Conservation (phyloP, 495 filamentous ascomycete genomes). For the Tuber borchii region DNA sequence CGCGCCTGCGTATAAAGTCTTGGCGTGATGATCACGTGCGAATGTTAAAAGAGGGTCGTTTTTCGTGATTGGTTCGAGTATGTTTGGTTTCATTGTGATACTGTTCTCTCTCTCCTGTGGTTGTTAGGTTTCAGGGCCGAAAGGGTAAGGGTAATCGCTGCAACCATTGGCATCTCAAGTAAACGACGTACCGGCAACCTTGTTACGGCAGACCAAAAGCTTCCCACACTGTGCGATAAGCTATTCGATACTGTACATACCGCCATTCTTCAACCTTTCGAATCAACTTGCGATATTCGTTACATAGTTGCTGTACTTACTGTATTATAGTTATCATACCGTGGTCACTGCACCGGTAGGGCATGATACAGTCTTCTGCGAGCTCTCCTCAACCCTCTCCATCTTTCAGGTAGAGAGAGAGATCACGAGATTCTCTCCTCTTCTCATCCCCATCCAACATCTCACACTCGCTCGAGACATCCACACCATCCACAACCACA, state of each 20-base stretch:
- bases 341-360: not conserved
- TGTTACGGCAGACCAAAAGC: not conserved
- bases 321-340: not conserved
- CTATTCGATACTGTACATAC: not conserved
- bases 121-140: not conserved
- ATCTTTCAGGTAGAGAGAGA: not conserved
- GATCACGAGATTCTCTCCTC: conserved; percentile 3
- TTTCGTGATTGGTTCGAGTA: not conserved
- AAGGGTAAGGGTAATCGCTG: not conserved
- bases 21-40: not conserved
- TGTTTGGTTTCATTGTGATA: not conserved
- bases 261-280: not conserved
- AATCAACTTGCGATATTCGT: not conserved
- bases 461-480: conserved; percentile 5
- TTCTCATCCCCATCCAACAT: not conserved
- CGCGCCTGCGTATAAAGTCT: not conserved
- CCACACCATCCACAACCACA: not conserved
- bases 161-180: not conserved
- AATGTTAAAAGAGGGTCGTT: not conserved
- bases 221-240: not conserved
- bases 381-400: not conserved
- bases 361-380: not conserved
- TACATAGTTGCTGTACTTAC: not conserved
- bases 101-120: not conserved
- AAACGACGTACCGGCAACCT: not conserved